These are phyloP conservation scores for Huntiella omanensis DNA, from an alignment of 2,329 filamentous ascomycete genomes.

Conservation along the genomic window DNA sequence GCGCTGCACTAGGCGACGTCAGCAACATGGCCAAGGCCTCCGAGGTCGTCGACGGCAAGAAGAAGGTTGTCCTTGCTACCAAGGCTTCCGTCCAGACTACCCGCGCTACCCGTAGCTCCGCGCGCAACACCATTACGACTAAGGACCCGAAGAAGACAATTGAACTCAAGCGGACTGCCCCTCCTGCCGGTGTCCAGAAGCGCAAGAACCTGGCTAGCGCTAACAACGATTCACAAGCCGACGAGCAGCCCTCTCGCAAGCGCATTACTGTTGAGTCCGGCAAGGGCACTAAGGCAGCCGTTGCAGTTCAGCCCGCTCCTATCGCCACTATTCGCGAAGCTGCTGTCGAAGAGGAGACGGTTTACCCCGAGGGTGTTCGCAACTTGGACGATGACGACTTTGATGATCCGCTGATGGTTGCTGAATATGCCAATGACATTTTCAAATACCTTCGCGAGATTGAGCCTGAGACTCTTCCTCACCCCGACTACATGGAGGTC, in stretches of 20 bases:
- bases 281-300: conserved; percentile 20
- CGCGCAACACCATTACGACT: conserved; percentile 40
- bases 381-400: conserved; percentile 73
- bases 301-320: conserved; percentile 10
- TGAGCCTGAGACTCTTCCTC: conserved; percentile 61
- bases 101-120: conserved; percentile 44
- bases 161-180: conserved; percentile 53
- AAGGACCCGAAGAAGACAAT: conserved; percentile 50
- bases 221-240: conserved; percentile 6
- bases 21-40: conserved; percentile 84
- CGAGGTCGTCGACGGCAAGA: conserved; percentile 51
- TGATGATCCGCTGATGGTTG: conserved; percentile 92
- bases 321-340: conserved; percentile 12
- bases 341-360: conserved; percentile 16
- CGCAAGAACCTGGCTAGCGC: conserved; percentile 37
- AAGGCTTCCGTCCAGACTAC: conserved; percentile 58
- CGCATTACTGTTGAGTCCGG: conserved; percentile 26
- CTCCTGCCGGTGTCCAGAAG: conserved; percentile 56
- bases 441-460: conserved; percentile 88
- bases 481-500: conserved; percentile 86
- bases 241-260: conserved; percentile 41
- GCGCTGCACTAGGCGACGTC: conserved; percentile 76
- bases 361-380: conserved; percentile 23
- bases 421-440: conserved; percentile 92
- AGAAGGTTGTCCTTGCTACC: conserved; percentile 57